Base-by-base conservation (phyloP, 106 monocot species). In the Dioscorea dumetorum region DNA sequence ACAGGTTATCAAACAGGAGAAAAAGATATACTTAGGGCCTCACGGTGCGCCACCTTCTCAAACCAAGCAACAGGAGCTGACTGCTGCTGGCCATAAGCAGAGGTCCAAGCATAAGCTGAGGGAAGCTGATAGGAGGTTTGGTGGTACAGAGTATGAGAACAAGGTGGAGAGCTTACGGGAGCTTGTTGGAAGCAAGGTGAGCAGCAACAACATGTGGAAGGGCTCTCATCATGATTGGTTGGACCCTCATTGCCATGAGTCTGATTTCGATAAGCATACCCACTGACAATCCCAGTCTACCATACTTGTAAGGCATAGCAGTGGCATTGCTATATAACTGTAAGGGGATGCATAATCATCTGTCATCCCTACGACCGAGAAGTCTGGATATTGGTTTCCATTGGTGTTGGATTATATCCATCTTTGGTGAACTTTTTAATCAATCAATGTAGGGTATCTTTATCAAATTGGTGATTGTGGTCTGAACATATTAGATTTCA, bases 1-100 rank as follows among this genome's bases (percentile, higher is more conserved):
- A 51, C 67, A 79, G 89, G 48, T 48, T 48, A 63, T 74, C 33
- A 66, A 66, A 19, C 48, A 66, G 14, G 65, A 66, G 49, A 21
- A 65, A 62, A 66, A 34, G 72, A 83, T 95, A 19, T 91, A 94
- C 61, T 67, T 94, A 57, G 94, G 94, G 63, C 94, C 94, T 24
- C 90, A 94, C 75, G 90, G 94, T 12, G 87, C 83, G n/a, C 89
- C 90, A 5, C 88, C 86, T 23, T 79, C 82, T 54, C 84, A 80
- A 34, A 21, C 28, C 70, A 71, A 66, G 66, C 74, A 74, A 24
- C 70, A 70, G 64, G 66, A 81, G 49, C 57, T 21, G 32, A 66
- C 24, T n/a, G 50, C 80, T 14, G 18, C 63, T 12, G 41, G 57
- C 16, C 61, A 64, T 11, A 81, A 71, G 21, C 75, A 69, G 52